Conservation (phyloP, 2,329 filamentous ascomycete genomes). For the Aspergillus oerlinghausenensis region DNA sequence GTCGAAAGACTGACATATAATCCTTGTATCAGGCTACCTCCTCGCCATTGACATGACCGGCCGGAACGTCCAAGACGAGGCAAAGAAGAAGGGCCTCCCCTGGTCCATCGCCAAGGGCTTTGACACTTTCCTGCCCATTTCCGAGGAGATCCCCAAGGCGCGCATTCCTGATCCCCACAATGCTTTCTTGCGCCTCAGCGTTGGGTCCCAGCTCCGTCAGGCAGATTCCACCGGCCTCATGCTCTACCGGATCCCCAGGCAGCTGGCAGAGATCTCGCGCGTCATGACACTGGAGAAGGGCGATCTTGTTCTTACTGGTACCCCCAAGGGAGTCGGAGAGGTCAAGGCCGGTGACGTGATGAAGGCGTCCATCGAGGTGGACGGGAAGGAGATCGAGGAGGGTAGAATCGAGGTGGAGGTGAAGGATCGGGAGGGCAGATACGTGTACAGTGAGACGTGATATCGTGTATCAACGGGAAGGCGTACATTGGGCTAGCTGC, state of each 20-base stretch:
- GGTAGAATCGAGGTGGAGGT: conserved; percentile 79
- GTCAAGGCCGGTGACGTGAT: conserved; percentile 84
- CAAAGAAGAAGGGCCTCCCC: conserved; percentile 92
- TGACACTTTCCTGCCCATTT: conserved; percentile 92
- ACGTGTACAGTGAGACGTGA: conserved; percentile 70
- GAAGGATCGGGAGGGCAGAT: conserved; percentile 70
- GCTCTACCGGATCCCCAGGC: conserved; percentile 83
- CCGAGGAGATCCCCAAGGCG: conserved; percentile 72
- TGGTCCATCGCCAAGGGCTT: conserved; percentile 98
- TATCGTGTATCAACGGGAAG: background rate
- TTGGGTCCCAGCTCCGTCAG: conserved; percentile 76
- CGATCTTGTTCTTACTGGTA: conserved; percentile 93
- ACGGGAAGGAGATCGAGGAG: conserved; percentile 78
- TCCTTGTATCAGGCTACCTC: conserved; percentile 62
- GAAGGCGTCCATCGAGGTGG: conserved; percentile 73
- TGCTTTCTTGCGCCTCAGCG: conserved; percentile 76
- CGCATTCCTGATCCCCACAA: conserved; percentile 83
- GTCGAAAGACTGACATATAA: too few species aligned
- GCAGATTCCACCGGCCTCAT: conserved; percentile 87
- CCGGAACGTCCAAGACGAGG: conserved; percentile 90
- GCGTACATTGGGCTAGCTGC: background rate
- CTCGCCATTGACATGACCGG: conserved; percentile 97
- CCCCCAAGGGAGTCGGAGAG: conserved; percentile 88
- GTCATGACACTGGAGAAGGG: conserved; percentile 92
- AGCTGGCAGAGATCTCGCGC: conserved; percentile 84